Conservation (phyloP, 495 filamentous ascomycete genomes). For the Extremus antarcticus region DNA sequence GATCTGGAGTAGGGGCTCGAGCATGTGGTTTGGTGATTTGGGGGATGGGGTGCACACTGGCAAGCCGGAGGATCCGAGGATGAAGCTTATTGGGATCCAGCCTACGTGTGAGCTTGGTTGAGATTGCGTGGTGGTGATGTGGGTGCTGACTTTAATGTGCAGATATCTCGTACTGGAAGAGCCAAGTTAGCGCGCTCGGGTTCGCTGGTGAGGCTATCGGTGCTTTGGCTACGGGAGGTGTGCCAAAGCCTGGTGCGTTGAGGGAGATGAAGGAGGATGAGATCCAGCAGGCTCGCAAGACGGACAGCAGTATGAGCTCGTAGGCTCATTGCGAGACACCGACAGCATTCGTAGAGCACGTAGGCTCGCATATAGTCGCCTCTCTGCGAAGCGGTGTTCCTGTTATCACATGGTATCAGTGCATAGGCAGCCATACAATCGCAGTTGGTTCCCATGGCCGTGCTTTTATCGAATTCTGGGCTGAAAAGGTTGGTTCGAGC, state of each 20-base stretch:
- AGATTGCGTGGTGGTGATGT: not conserved
- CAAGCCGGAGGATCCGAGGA: constrained; percentile 31
- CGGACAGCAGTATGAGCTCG: constrained; percentile 5
- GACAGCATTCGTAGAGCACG: too few relatives aligned
- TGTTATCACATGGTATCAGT: too few relatives aligned
- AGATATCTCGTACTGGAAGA: constrained; percentile 27
- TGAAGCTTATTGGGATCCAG: constrained; percentile 30
- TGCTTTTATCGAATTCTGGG: too few relatives aligned
- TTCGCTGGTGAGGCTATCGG: constrained; percentile 22
- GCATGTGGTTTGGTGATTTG: constrained; percentile 37
- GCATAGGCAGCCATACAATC: too few relatives aligned
- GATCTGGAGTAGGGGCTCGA: constrained; percentile 23
- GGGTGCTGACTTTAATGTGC: not conserved
- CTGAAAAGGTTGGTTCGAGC: too few relatives aligned
- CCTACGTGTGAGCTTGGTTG: constrained; percentile 17
- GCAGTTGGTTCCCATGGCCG: too few relatives aligned
- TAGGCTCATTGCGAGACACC: not conserved
- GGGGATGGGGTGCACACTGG: constrained; percentile 36
- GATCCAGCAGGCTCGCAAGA: constrained; percentile 20
- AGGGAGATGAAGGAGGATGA: constrained; percentile 25
- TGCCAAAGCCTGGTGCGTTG: constrained; percentile 23
- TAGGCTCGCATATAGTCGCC: too few relatives aligned
- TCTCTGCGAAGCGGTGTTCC: too few relatives aligned
- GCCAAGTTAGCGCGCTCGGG: constrained; percentile 21
- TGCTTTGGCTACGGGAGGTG: constrained; percentile 23